phyloP scores from a whole-genome alignment of 139 green algal species.

The Tetradesmus lagerheimii region DNA sequence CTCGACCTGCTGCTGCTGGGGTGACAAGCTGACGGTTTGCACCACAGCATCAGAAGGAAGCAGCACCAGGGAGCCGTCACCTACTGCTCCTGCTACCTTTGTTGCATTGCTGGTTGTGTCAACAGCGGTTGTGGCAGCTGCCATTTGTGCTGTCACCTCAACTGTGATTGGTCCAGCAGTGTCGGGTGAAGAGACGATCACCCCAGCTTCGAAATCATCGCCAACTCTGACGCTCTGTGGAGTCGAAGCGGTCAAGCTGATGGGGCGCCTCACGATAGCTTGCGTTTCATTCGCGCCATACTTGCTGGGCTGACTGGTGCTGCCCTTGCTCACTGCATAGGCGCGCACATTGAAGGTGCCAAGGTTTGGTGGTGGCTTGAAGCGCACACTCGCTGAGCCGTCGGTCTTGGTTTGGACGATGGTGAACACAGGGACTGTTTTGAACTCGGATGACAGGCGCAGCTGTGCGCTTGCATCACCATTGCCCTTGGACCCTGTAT shows the following conservation, averaged over 20 bases:
- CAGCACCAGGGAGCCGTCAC: constrained; percentile 14
- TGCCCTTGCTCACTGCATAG: constrained; percentile 42
- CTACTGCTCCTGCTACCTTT: neutral
- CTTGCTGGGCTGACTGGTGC: neutral
- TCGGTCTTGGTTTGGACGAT: neutral
- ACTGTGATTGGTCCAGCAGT: neutral
- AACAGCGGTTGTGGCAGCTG: neutral
- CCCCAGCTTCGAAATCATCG: constrained; percentile 67
- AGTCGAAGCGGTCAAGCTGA: constrained; percentile 66
- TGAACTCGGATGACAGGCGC: constrained; percentile 36
- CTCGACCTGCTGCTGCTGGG: constrained; percentile 30
- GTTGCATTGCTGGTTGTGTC: neutral
- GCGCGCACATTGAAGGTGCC: constrained; percentile 52
- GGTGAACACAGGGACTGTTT: constrained; percentile 54
- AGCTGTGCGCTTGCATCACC: neutral
- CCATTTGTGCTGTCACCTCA: neutral
- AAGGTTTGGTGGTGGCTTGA: constrained; percentile 59
- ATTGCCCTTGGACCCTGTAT: neutral
- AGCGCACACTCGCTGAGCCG: neutral
- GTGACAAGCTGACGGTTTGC: neutral
- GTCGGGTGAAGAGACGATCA: constrained; percentile 53
- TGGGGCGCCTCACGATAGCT: constrained; percentile 56
- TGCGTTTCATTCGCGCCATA: constrained; percentile 60
- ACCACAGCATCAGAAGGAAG: neutral
- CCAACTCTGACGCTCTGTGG: constrained; percentile 66